Evolutionary conservation across 176 grass and related monocot genomes (phyloP).

Genomic region (Otatea glauca): DNA sequence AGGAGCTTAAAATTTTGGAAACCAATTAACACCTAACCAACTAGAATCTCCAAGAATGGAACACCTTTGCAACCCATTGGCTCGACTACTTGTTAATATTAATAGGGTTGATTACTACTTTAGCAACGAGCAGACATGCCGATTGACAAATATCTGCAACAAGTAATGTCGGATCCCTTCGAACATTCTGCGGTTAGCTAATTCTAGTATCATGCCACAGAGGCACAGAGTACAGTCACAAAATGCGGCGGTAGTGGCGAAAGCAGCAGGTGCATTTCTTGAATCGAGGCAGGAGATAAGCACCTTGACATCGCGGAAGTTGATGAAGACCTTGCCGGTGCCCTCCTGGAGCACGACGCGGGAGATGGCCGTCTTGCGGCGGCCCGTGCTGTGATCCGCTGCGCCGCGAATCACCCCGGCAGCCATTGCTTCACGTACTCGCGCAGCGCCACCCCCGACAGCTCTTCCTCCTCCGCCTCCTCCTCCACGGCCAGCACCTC

Average conservation of each 20-base stretch:
- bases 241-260: not conserved
- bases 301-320: constrained; percentile 90
- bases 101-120: not conserved
- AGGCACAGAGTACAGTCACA: not conserved
- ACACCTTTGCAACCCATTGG: not conserved
- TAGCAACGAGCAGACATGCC: not conserved
- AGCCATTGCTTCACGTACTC: constrained; percentile 88
- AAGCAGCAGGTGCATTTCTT: not conserved
- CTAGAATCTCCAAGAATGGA: not conserved
- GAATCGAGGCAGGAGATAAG: not conserved
- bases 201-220: not conserved
- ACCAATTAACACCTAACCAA: not conserved
- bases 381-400: constrained; percentile 91
- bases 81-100: not conserved
- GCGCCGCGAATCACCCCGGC: constrained; percentile 83
- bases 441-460: constrained; percentile 45
- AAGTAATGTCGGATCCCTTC: not conserved
- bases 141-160: not conserved
- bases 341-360: constrained; percentile 95
- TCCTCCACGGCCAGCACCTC: constrained; percentile 44
- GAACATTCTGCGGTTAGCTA: not conserved
- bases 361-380: constrained; percentile 81
- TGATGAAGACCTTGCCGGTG: constrained; percentile 87
- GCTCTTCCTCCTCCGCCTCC: constrained; percentile 41
- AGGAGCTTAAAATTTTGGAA: not conserved